Conservation (phyloP, 176 grass and related monocot species). For the Oryza rufipogon region DNA sequence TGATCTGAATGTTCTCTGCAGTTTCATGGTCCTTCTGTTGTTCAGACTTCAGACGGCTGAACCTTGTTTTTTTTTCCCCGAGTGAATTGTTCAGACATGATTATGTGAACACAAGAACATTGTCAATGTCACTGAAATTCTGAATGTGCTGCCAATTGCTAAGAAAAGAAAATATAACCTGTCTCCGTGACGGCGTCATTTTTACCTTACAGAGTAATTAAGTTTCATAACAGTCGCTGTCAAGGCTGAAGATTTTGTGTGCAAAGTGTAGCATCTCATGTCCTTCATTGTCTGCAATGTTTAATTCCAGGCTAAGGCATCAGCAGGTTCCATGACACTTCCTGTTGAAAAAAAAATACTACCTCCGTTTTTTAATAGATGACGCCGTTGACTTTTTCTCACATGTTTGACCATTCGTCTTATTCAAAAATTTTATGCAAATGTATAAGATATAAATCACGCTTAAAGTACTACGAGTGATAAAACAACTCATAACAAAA, state of each 20-base stretch:
- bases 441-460: too few species aligned
- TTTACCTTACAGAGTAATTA: not conserved
- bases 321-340: constrained; percentile 40
- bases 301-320: constrained; percentile 13
- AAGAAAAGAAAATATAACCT: not conserved
- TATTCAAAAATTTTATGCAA: too few species aligned
- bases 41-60: too few species aligned
- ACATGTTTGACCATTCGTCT: too few species aligned
- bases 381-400: too few species aligned
- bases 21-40: not conserved
- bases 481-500: too few species aligned
- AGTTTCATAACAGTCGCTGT: not conserved
- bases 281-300: not conserved
- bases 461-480: too few species aligned
- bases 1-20: constrained; percentile 33
- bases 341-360: not conserved
- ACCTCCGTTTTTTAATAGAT: too few species aligned
- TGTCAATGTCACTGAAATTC: not conserved
- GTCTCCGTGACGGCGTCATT: too few species aligned
- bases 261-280: not conserved
- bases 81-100: not conserved
- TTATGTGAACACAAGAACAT: not conserved
- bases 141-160: not conserved
- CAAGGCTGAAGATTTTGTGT: not conserved
- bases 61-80: not conserved